phyloP scores from a whole-genome alignment of 164 flowering plant genomes.

The Santalum album region DNA sequence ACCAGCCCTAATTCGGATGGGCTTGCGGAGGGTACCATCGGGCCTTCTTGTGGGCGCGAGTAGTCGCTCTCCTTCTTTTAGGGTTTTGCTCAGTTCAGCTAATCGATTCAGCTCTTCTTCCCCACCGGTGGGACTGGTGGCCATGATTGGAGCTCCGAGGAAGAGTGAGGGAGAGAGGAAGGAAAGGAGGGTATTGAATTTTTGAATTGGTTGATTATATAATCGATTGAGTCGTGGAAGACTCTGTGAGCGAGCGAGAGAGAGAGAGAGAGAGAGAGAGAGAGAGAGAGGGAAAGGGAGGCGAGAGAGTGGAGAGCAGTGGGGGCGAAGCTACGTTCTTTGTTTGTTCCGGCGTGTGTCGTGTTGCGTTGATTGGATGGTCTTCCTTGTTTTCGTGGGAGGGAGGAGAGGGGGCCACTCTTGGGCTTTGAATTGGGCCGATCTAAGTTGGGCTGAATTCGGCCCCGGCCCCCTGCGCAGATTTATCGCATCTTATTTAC shows the following conservation, averaged over 20 bases:
- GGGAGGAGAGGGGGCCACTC: no score
- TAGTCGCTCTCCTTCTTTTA: slow-evolving; percentile 65
- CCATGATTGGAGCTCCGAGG: neutral
- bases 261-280: neutral
- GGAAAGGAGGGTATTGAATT: neutral
- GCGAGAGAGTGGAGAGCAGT: no score
- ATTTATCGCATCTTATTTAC: no score
- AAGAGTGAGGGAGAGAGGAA: neutral
- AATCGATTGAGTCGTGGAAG: neutral
- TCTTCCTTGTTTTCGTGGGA: no score
- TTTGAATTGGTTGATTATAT: neutral
- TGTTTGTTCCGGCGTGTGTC: no score
- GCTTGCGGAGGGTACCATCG: slow-evolving; percentile 61
- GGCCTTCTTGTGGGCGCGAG: slow-evolving; percentile 60
- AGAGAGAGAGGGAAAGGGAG: neutral
- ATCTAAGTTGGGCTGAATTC: no score
- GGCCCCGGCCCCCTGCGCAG: no score
- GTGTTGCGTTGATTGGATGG: no score
- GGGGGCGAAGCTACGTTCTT: no score
- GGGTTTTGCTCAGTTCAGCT: slow-evolving; percentile 35
- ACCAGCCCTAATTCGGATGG: slow-evolving; percentile 62
- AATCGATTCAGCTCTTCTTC: neutral
- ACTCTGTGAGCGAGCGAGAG: neutral
- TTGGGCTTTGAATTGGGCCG: no score
- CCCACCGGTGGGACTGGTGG: neutral